Evolutionary conservation across 345 rosid species (phyloP), one percentile per base, ranked within the genome.

Genomic region (Citrus cavaleriei): DNA sequence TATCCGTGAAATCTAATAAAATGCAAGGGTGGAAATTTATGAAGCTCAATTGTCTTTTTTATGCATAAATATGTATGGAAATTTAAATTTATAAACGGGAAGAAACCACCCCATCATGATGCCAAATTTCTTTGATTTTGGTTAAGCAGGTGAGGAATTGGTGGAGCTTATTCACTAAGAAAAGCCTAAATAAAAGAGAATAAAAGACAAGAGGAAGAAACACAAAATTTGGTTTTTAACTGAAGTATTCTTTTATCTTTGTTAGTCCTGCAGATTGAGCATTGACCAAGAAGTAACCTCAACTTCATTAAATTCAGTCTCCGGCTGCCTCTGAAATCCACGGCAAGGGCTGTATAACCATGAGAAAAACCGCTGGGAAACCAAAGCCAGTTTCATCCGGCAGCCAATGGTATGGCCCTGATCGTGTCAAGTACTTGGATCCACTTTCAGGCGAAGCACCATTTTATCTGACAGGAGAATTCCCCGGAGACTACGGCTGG

Each of bases 401-500:
- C 3, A 78, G 82, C 76, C 84, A 75, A 25, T 81, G 80, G 84
- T 78, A 81, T 30, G 82, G 84, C 40, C 84, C 84, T 28, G 86
- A 84, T 76, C 65, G 66, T 21, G 82, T 81, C 67, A 81, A 78
- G 72, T 67, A 81, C 78, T 75, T 78, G 51, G 86, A 82, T 13
- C 84, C 82, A 5, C 72, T 81, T 62, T 84, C 80, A n/a, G 84
- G 80, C 2, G 86, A 75, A 30, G 24, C 84, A 24, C 80, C 84
- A 16, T 57, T 58, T 55, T 84, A 81, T 80, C 51, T 84, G 34
- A 75, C 78, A 3, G 76, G 82, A 3, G 82, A 81, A 70, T 78
- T 81, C 70, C 86, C 84, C 2, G 78, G 84, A 0, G 84, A 84
- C 72, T 84, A 81, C 27, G 79, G 86, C 3, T 78, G 73, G 86